phyloP scores from a whole-genome alignment of 2,329 filamentous ascomycete species.

The Aspergillus chevalieri region DNA sequence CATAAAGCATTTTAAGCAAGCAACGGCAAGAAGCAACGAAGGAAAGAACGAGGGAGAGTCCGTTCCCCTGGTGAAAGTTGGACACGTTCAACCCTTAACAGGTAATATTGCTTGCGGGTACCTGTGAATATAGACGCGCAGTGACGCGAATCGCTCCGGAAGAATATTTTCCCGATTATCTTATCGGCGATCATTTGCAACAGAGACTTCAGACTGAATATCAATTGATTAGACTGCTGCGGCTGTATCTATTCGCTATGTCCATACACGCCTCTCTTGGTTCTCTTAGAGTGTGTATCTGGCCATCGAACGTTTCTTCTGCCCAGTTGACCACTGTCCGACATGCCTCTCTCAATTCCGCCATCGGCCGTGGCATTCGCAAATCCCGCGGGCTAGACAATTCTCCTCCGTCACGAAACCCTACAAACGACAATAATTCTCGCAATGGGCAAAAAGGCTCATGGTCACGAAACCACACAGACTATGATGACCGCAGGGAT shows the following conservation, averaged over 20 bases:
- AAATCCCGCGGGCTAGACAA: constrained; percentile 25
- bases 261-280: constrained; percentile 3
- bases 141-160: constrained; percentile 8
- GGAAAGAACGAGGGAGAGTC: neutral
- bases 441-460: constrained; percentile 1
- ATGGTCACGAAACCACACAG: neutral
- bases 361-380: constrained; percentile 63
- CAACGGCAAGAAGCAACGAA: constrained; percentile 7
- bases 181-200: constrained; percentile 9
- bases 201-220: neutral
- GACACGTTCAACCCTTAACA: neutral
- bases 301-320: constrained; percentile 4
- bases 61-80: too few relatives aligned
- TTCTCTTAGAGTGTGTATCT: constrained; percentile 10
- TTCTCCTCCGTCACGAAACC: neutral
- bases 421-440: neutral
- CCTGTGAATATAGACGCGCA: constrained; percentile 5
- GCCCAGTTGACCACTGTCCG: constrained; percentile 24
- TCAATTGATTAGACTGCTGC: neutral
- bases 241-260: constrained; percentile 2
- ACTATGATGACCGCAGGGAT: neutral
- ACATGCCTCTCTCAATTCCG: constrained; percentile 57
- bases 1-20: neutral
- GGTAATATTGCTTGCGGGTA: constrained; percentile 5
- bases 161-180: constrained; percentile 13